Conservation (phyloP, 768 basidiomycete species). For the Pleurotus cornucopiae region DNA sequence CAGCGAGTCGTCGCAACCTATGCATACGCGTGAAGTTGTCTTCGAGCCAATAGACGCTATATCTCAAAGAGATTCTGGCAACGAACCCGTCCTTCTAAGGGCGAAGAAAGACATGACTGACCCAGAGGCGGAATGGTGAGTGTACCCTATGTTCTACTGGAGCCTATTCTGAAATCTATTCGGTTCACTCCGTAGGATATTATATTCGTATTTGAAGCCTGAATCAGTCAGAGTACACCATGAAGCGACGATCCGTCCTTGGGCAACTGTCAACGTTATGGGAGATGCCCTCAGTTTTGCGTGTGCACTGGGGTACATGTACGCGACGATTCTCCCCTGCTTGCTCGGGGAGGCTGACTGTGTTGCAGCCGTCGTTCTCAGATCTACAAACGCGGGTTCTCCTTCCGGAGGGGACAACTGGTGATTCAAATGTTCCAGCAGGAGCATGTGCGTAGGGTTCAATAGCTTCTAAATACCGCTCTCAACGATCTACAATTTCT, state of each 20-base stretch:
- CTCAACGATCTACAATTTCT: conserved; percentile 2
- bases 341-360: conserved; percentile 2
- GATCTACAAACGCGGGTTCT: conserved; percentile 78
- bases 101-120: conserved; percentile 73
- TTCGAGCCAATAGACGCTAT: conserved; percentile 76
- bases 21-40: conserved; percentile 75
- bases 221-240: conserved; percentile 82
- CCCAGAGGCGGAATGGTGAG: conserved; percentile 62
- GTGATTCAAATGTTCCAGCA: conserved; percentile 84
- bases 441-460: conserved; percentile 55
- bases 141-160: conserved; percentile 3
- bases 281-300: conserved; percentile 82
- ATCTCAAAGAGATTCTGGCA: conserved; percentile 52
- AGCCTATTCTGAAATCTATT: neutral
- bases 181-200: conserved; percentile 41
- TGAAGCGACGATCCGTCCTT: conserved; percentile 83
- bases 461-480: neutral
- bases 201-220: conserved; percentile 80
- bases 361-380: conserved; percentile 57
- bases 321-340: conserved; percentile 19
- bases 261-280: conserved; percentile 74
- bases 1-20: conserved; percentile 68
- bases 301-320: conserved; percentile 75
- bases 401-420: conserved; percentile 66
- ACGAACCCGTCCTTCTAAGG: conserved; percentile 65